Evolutionary conservation across 2,329 filamentous ascomycete genomes (phyloP).

Genomic region (Alternaria tenuissima): DNA sequence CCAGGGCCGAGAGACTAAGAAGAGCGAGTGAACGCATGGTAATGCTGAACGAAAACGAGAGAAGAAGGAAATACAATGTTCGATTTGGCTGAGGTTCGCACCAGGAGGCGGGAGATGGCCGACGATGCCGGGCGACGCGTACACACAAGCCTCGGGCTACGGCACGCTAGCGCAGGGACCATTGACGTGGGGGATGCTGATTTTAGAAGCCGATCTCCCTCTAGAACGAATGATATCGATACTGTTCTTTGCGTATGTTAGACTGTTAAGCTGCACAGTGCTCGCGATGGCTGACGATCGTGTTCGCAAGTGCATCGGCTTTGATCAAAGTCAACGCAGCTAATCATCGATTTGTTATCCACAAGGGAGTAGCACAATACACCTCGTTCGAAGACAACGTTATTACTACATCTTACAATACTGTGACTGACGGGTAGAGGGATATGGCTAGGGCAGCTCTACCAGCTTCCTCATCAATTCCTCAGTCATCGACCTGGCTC

Average conservation of each 20-base stretch:
- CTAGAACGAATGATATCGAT: not conserved
- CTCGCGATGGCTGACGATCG: not conserved
- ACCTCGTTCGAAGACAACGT: not conserved
- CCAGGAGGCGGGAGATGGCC: conserved; percentile 8
- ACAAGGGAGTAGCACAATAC: not conserved
- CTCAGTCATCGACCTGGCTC: not conserved
- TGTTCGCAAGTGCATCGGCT: not conserved
- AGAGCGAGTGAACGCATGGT: conserved; percentile 26
- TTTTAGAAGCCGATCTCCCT: conserved; percentile 1
- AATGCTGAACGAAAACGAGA: not conserved
- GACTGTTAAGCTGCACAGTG: too few relatives aligned
- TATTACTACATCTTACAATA: not conserved
- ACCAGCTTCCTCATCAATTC: not conserved
- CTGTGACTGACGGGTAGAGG: not conserved
- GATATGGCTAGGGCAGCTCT: not conserved
- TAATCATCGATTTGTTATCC: not conserved
- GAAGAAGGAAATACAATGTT: conserved; percentile 11
- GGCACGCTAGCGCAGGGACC: conserved; percentile 26
- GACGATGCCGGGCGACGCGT: conserved; percentile 12
- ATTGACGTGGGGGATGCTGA: not conserved
- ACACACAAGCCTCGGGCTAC: conserved; percentile 17
- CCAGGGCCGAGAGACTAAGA: conserved; percentile 17
- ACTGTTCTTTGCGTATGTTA: too few relatives aligned
- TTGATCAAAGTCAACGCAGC: not conserved
- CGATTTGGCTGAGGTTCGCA: not conserved